Evolutionary conservation across 129 eudicot genomes (phyloP), one percentile per base, ranked within the genome.

Genomic region (Calendula officinalis): DNA sequence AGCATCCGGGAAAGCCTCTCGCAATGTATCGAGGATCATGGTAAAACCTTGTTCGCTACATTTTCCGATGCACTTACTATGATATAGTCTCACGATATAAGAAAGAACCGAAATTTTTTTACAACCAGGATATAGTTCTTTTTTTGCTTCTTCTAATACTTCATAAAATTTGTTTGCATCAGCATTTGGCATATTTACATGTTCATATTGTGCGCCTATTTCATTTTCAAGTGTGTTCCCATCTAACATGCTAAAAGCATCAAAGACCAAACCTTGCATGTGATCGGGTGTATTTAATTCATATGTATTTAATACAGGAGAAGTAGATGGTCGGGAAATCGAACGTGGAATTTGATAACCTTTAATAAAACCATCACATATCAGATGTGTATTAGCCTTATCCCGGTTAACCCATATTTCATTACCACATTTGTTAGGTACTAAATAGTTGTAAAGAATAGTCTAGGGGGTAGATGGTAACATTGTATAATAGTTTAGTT

Each of bases 121-220:
- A 71, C 68, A 71, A 10, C 78, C 60, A 3, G 52, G 73, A 65
- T 73, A 65, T 55, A 73, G 63, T 47, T 64, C 67, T 73, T 73
- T 56, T 12, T 58, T 62, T 13, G 55, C 68, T 38, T 66, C 68
- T 40, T 54, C 57, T 12, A 74, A 47, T 8, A 57, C 55, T 40
- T 69, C 15, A 68, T 46, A 35, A 46, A 66, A 66, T 7, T 49
- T 66, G 8, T 42, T 27, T 4, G 56, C 56, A 0, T 56, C 55
- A 12, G 52, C 27, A 13, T 67, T 54, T 37, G 16, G 50, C 43
- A 5, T 34, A n/a, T 15, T 14, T 11, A 1, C 0, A 8, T 8
- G 32, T 13, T 58, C 68, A 13, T 67, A 12, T 51, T 40, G 5
- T 12, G 5, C 10, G 32, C 10, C 32, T 67, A n/a, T 53, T 22